Conservation (phyloP, 2,329 filamentous ascomycete species). For the Hypomyces rosellus region DNA sequence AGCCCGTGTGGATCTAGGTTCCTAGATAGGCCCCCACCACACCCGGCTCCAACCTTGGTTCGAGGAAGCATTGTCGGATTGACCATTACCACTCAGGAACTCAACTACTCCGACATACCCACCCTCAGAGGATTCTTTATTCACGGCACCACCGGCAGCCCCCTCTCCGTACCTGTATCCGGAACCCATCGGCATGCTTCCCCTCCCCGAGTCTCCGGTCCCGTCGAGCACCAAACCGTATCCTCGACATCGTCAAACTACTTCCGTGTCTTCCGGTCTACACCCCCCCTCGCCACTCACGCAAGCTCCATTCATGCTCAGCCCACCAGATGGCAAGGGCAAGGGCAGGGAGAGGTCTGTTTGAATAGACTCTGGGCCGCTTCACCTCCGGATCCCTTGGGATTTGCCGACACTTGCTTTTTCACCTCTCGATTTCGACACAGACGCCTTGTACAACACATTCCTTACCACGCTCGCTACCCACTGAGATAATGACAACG, state of each 20-base stretch:
- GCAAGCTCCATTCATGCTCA: conserved; percentile 25
- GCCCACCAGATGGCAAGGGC: conserved; percentile 15
- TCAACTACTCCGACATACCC: conserved; percentile 40
- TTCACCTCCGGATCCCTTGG: conserved; percentile 4
- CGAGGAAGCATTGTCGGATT: conserved; percentile 44
- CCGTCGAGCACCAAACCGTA: conserved; percentile 26
- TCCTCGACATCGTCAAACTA: conserved; percentile 34
- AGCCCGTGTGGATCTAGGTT: conserved; percentile 55
- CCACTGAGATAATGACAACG: conserved; percentile 13
- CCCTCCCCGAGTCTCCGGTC: conserved; percentile 40
- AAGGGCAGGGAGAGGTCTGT: conserved; percentile 30
- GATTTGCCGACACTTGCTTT: conserved; percentile 13
- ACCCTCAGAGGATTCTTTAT: conserved; percentile 36
- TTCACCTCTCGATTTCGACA: conserved; percentile 17
- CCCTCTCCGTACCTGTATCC: conserved; percentile 41
- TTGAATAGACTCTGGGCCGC: conserved; percentile 21
- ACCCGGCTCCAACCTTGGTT: conserved; percentile 24
- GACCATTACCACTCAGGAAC: conserved; percentile 48
- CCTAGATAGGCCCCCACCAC: conserved; percentile 31
- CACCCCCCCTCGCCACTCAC: conserved; percentile 31
- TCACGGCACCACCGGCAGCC: conserved; percentile 30
- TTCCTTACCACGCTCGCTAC: conserved; percentile 32
- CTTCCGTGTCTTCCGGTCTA: conserved; percentile 29
- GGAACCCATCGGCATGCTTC: conserved; percentile 38
- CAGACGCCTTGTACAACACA: conserved; percentile 31